Conservation (phyloP, 352 stramenopile genomes). For the Globisporangium barbulae region DNA sequence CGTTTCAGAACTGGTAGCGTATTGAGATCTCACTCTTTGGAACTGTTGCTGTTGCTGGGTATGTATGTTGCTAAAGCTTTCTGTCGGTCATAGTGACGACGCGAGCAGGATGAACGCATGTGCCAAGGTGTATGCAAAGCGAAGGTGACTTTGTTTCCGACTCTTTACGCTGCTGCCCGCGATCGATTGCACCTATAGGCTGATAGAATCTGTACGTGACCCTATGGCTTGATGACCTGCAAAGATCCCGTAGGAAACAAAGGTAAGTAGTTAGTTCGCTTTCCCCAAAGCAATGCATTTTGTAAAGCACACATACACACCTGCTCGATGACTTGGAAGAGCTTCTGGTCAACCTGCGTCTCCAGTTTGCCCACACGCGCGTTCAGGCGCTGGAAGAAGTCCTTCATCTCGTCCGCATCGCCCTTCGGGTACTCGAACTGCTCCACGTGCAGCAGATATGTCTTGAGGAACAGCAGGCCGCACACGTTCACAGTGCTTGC, state of each 20-base stretch:
- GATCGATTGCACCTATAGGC: background rate
- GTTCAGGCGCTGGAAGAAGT: constrained; percentile 35
- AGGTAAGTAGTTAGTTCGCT: background rate
- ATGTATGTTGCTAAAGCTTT: background rate
- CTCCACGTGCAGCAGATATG: constrained; percentile 49
- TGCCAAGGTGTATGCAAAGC: background rate
- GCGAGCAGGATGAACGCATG: background rate
- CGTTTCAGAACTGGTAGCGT: constrained; percentile 1
- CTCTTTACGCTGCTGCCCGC: background rate
- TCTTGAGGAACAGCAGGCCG: constrained; percentile 65
- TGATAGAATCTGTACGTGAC: background rate
- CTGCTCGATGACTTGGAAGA: constrained; percentile 14
- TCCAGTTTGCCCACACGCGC: constrained; percentile 14
- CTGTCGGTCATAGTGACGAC: background rate
- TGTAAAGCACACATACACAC: constrained; percentile 2
- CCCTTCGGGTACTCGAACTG: constrained; percentile 36
- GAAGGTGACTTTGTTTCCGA: background rate
- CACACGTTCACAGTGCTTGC: constrained; percentile 46
- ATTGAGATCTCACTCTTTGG: no score
- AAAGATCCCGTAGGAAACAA: constrained; percentile 1
- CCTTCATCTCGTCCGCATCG: constrained; percentile 37
- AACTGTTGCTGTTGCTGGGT: no score
- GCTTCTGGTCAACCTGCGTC: constrained; percentile 3
- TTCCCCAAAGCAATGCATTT: background rate
- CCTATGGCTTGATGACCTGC: constrained; percentile 6